Evolutionary conservation across 345 rosid genomes (phyloP), one percentile per base, ranked within the genome.

Genomic region (Moricandia moricandioides): DNA sequence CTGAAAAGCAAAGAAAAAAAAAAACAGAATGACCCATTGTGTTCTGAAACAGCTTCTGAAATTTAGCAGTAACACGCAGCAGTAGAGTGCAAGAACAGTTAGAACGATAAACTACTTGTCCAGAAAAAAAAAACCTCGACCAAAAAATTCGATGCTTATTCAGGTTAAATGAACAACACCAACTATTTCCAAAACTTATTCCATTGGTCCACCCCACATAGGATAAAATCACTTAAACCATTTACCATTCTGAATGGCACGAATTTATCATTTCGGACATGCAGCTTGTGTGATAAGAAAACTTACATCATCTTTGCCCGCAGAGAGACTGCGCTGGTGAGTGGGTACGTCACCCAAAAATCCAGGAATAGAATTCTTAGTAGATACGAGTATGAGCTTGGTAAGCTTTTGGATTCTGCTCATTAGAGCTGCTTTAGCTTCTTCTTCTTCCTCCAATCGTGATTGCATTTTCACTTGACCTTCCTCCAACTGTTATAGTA

Each of bases 391-490:
- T 80, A 96, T 96, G 33, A 96, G 98, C 85, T 96, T 96, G 49
- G 99, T 96, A 62, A 96, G 83, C 86, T 91, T 89, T 80, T 96
- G 99, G 63, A 96, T 96, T 83, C 99, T 88, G 82, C 98, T 96
- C 97, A 96, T 91, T 37, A 96, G 86, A 80, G 99, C 99, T 73
- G 95, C 98, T 83, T 96, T 96, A 72, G 98, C 99, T 84, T 96
- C 99, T 82, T 96, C 99, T 84, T 96, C 99, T 79, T 96, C 99
- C 86, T 96, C 99, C 83, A 96, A 82, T 82, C 99, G 88, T 45
- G 99, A 89, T 64, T 92, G 99, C 99, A 96, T 91, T 88, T 96
- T 96, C 79, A 92, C 97, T 84, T 96, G 99, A 77, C 99, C 99
- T 82, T 92, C 99, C 83, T 96, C 98, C 82, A 96, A 78, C 99